Evolutionary conservation across 352 stramenopile genomes (phyloP).

Genomic region (Globisporangium abappressorium): DNA sequence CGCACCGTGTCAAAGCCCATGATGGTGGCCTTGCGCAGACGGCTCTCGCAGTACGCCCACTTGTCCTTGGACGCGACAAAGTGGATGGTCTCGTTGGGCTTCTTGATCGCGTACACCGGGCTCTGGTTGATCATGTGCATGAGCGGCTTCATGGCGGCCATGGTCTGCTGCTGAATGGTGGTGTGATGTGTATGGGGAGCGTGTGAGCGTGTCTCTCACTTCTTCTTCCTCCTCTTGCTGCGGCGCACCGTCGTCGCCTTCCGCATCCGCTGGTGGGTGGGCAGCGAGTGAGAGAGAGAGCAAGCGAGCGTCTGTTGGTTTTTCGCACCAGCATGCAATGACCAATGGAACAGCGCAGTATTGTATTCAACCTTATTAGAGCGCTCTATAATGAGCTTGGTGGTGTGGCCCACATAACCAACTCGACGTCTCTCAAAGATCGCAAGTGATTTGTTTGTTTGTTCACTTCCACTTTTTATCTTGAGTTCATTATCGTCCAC

Average conservation of each 20-base stretch:
- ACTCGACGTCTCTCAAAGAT: slow-evolving; percentile 1
- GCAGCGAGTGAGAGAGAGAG: slow-evolving; percentile 2
- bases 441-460: too few relatives aligned
- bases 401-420: neutral
- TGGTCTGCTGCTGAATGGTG: neutral
- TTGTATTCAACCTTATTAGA: neutral
- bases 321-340: neutral
- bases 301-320: slow-evolving; percentile 5
- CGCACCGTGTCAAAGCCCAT: slow-evolving; percentile 74
- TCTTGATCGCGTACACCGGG: slow-evolving; percentile 48
- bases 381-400: neutral
- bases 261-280: slow-evolving; percentile 12
- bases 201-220: slow-evolving; percentile 1
- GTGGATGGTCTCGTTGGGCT: slow-evolving; percentile 32
- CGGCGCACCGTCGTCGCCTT: slow-evolving; percentile 7
- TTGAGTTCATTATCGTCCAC: too few relatives aligned
- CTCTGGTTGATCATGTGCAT: slow-evolving; percentile 50
- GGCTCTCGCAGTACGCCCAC: slow-evolving; percentile 47
- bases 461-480: too few relatives aligned
- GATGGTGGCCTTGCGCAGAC: slow-evolving; percentile 43
- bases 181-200: neutral
- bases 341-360: slow-evolving; percentile 6
- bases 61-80: slow-evolving; percentile 48
- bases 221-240: slow-evolving; percentile 12
- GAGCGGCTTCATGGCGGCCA: slow-evolving; percentile 26